Conservation (phyloP, 306 rosid species). For the Cucumis sativus region Cucumber_9930_V3 NC_026656.2:2877501-2878000, state of each 20-base stretch:
- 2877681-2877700: not conserved
- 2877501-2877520: slow-evolving; percentile 48
- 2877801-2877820: not conserved
- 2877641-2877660: not conserved
- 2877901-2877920: not conserved
- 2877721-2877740: not conserved
- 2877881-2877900: slow-evolving; percentile 1
- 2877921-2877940: not conserved
- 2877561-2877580: slow-evolving; percentile 23
- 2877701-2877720: not conserved
- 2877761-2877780: not conserved
- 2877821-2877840: not conserved
- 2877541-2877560: slow-evolving; percentile 23
- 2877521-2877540: slow-evolving; percentile 38
- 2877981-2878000: slow-evolving; percentile 17
- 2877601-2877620: slow-evolving; percentile 4
- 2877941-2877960: not conserved
- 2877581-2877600: slow-evolving; percentile 21
- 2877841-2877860: not conserved
- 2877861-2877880: not conserved
- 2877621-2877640: not conserved
- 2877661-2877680: not conserved
- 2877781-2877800: not conserved
- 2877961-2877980: slow-evolving; percentile 23
- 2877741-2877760: not conserved